Evolutionary conservation across 805 yeast species (phyloP), one percentile per base, ranked within the genome.

Genomic region (Candida sithepensis): DNA sequence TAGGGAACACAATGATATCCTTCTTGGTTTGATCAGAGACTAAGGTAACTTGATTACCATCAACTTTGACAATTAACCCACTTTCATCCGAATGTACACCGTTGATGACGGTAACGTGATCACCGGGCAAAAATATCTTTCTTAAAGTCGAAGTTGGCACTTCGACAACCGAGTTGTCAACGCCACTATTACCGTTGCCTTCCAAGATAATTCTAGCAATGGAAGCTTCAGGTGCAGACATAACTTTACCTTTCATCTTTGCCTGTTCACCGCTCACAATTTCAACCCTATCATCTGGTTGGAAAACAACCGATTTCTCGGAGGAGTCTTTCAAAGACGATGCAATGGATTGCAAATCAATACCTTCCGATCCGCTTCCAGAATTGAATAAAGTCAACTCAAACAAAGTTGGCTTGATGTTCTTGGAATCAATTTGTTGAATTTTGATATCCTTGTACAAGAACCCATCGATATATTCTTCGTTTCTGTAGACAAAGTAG

Each of bases 31-130:
- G 90, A 63, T 94, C 97, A 42, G 96, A 85, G 55, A 94, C 80
- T 54, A 94, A 76, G 0, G 96, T 88, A 22, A 91, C 97, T 51
- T 89, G 88, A 62, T 91, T 96, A 43, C 84, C 87, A 45, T 79
- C 78, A 21, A 88, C 80, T 55, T 82, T 77, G 38, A 94, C 90
- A 43, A 94, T 96, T 70, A 94, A 77, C 70, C 99, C 99, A 32
- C 97, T 89, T 61, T 91, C 97, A 60, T 92, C 97, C 45, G 82
- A 74, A 66, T 88, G 96, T 61, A 87, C 89, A 63, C 99, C 99
- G 61, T 84, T 88, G 34, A 87, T 78, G 28, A 92, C 94, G 48
- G 96, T 84, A 20, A 94, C 96, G 65, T 94, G 97, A 66, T 92
- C 98, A 75, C 99, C 99, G 38, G 88, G 82, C 45, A 77, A 69